phyloP scores from a whole-genome alignment of 2,329 filamentous ascomycete species.

The Venturia asperata region DNA sequence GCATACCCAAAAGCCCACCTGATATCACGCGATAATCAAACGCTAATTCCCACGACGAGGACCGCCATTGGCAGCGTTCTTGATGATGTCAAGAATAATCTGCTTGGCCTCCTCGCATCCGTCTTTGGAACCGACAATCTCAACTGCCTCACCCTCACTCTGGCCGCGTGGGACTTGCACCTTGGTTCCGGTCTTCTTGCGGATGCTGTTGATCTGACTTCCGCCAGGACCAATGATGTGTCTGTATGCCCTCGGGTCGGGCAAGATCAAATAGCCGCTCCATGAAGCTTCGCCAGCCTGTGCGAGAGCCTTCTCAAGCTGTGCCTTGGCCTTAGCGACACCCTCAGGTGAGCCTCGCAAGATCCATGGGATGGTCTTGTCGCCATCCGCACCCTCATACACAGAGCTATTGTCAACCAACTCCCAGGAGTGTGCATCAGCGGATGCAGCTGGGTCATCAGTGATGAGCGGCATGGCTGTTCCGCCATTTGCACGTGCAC shows the following conservation, averaged over 20 bases:
- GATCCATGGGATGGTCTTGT: constrained; percentile 75
- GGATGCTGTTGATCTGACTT: constrained; percentile 85
- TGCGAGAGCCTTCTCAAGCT: constrained; percentile 65
- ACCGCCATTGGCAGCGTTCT: constrained; percentile 1
- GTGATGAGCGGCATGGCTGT: constrained; percentile 81
- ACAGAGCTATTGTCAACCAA: constrained; percentile 54
- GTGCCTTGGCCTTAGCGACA: constrained; percentile 71
- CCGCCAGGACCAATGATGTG: constrained; percentile 85
- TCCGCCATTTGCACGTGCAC: constrained; percentile 48
- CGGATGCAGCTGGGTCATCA: constrained; percentile 60
- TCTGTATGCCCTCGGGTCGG: constrained; percentile 82
- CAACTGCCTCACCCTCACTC: constrained; percentile 70
- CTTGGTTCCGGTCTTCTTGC: constrained; percentile 85
- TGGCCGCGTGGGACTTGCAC: constrained; percentile 82
- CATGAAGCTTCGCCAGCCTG: constrained; percentile 62
- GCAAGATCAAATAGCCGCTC: constrained; percentile 81
- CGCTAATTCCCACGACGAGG: not conserved
- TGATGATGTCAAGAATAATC: constrained; percentile 61
- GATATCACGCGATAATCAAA: not conserved
- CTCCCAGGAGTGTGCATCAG: constrained; percentile 75
- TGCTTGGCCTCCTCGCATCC: constrained; percentile 83
- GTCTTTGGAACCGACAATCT: constrained; percentile 71
- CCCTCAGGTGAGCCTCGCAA: constrained; percentile 72
- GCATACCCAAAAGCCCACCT: not conserved
- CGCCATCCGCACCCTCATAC: constrained; percentile 45